phyloP scores from a whole-genome alignment of 495 filamentous ascomycete genomes.

The Penicillium parvum region DNA sequence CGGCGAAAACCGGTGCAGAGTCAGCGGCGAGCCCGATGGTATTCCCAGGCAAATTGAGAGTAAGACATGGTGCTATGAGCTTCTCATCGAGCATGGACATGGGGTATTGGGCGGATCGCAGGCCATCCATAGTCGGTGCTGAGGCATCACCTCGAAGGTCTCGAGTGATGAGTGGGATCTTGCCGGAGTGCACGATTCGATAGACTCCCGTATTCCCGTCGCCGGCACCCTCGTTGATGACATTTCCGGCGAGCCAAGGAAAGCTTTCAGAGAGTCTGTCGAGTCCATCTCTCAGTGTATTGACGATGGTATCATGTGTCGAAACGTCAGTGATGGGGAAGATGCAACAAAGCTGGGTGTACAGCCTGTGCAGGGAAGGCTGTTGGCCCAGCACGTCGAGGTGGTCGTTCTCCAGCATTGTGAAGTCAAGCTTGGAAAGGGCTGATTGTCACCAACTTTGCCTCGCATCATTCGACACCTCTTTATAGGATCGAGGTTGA shows the following conservation, averaged over 20 bases:
- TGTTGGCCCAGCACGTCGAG: conserved; percentile 18
- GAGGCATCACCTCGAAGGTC: conserved; percentile 34
- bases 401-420: background rate
- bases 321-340: conserved; percentile 28
- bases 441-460: background rate
- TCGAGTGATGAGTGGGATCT: conserved; percentile 40
- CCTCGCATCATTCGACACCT: too few species aligned
- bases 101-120: conserved; percentile 42
- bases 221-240: conserved; percentile 38
- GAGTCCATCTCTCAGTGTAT: conserved; percentile 33
- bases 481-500: too few species aligned
- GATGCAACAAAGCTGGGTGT: conserved; percentile 45
- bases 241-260: conserved; percentile 53
- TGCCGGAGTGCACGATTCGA: conserved; percentile 33
- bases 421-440: background rate
- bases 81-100: conserved; percentile 51
- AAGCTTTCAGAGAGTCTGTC: conserved; percentile 34
- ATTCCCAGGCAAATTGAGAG: conserved; percentile 27
- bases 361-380: conserved; percentile 20
- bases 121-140: conserved; percentile 35
- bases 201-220: conserved; percentile 36
- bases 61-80: conserved; percentile 43
- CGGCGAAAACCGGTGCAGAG: conserved; percentile 39
- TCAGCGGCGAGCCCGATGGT: conserved; percentile 16
- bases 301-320: conserved; percentile 23